Base-by-base conservation (phyloP, 225 moss, liverwort and hornwort genomes). In the Lunularia cruciata region DNA sequence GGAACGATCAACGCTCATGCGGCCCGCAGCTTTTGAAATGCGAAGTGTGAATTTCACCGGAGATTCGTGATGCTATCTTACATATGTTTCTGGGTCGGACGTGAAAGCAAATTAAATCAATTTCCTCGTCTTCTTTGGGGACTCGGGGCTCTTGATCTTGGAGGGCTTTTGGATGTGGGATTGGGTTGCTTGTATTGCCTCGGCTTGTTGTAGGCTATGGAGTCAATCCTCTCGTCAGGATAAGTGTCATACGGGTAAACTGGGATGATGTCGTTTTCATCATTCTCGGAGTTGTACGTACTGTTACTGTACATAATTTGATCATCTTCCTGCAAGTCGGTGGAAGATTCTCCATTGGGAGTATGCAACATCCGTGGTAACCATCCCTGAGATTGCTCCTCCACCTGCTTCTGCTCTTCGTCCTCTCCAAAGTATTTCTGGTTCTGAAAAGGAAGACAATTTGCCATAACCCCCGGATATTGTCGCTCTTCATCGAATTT, bases 291-390 rank as follows among this genome's bases (percentile, higher is more conserved):
- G 28, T 13, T 57, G 39, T 69, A 69, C 19, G 43, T 42, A 19
- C 27, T 69, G 69, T 69, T 69, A 36, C 55, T 55, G 36, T 26
- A 69, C 56, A 69, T 57, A 18, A 69, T 69, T 3, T 55, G n/a
- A 4, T 69, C 53, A 28, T 69, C 68, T 3, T 68, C 69, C 20
- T 32, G 35, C 8, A 12, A 4, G 18, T 40, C 8, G 46, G 63
- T 26, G 43, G 40, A n/a, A 14, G 58, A 33, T 34, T 12, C 58
- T 13, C 31, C 5, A 36, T 19, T 33, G 51, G 67, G 23, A 35
- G 67, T 22, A 49, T 18, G 26, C 51, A 46, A 12, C 13, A 46
- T 30, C 0, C 46, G 63, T 25, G 46, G 30, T 64, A 64, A 64
- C 20, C 63, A 64, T 64, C 63, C 42, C 22, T 19, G 67, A 43